Evolutionary conservation across 23 red algal species (phyloP).

Genomic region (Agarophyton chilense): DNA sequence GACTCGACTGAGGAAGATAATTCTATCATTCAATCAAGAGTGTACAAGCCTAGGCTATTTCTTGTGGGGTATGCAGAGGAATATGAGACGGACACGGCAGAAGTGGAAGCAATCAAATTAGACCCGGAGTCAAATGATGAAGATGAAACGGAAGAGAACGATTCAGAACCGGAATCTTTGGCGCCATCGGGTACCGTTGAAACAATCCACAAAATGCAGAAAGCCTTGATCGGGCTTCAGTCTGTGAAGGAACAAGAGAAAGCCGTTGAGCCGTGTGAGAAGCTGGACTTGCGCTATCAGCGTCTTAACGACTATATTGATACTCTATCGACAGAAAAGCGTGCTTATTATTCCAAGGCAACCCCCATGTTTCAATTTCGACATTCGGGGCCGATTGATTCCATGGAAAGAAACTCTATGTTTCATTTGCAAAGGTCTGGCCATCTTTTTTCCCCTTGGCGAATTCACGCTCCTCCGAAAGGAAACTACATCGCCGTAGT

Average conservation of each 20-base stretch:
- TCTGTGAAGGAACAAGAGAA: slow-evolving; percentile 14
- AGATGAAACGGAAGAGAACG: neutral
- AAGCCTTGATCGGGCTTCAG: neutral
- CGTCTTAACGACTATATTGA: slow-evolving; percentile 50
- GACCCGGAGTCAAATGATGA: neutral
- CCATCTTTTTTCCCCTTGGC: slow-evolving; percentile 40
- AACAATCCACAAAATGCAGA: slow-evolving; percentile 18
- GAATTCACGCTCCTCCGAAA: slow-evolving; percentile 44
- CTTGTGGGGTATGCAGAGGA: slow-evolving; percentile 37
- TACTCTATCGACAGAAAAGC: slow-evolving; percentile 42
- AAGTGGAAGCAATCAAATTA: neutral
- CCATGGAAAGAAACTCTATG: slow-evolving; percentile 13
- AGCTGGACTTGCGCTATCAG: slow-evolving; percentile 10
- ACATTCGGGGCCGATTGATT: slow-evolving; percentile 16
- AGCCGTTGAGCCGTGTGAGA: neutral
- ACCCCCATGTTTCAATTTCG: neutral
- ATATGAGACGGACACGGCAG: neutral
- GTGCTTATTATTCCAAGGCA: slow-evolving; percentile 14
- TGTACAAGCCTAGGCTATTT: slow-evolving; percentile 39
- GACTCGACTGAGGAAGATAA: neutral
- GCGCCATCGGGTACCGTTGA: neutral
- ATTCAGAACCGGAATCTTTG: neutral
- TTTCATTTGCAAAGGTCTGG: slow-evolving; percentile 43
- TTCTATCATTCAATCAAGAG: neutral
- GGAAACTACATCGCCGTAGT: slow-evolving; percentile 57